Base-by-base conservation (phyloP, 1,284 basidiomycete species). In the Pulveroboletus sp. region DNA sequence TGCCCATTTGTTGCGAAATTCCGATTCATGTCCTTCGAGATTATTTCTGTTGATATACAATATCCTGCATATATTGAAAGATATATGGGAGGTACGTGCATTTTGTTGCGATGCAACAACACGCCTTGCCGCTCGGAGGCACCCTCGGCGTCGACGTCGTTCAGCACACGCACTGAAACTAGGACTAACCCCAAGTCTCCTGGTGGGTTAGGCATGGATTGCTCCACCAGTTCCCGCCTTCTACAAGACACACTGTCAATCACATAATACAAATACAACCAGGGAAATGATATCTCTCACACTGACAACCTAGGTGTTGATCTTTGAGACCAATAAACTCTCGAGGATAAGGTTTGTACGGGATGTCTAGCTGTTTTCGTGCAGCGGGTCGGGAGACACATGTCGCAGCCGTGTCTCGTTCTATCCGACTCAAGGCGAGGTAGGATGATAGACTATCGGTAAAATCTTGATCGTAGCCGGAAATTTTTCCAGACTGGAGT, bases 401-500 rank as follows among this genome's bases (percentile, higher is more conserved):
- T 25, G 7, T 42, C 38, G 7, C 28, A 43, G 28, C 29, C 10
- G 22, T n/a, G 5, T 44, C 5, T 45, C 22, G 22, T 39, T 39
- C 20, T 31, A 14, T 42, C 24, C 15, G 4, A 2, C 9, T n/a
- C n/a, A n/a, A 26, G 43, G 43, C 22, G 35, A 36, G 44, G n/a
- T 26, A 20, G n/a, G 20, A 24, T 39, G 24, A 29, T 3, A 46
- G 14, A 17, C 18, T 5, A 31, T 2, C 11, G 3, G 3, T 18
- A 17, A n/a, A n/a, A 10, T 36, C 7, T 24, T 5, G 17, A 24
- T 28, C 22, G 18, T 20, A 17, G 43, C 10, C 20, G 29, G 36
- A 47, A 49, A 39, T 4, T 28, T 51, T 61, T 46, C 17, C 45
- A 50, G 42, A 48, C 22, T 45, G 28, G 17, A 31, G 35, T 42